Percentiles rank a stretch among this genome's conserved stretches.
phyloP scores from a whole-genome alignment of 23 red algal genomes.

The Gracilaria gracilis region DNA sequence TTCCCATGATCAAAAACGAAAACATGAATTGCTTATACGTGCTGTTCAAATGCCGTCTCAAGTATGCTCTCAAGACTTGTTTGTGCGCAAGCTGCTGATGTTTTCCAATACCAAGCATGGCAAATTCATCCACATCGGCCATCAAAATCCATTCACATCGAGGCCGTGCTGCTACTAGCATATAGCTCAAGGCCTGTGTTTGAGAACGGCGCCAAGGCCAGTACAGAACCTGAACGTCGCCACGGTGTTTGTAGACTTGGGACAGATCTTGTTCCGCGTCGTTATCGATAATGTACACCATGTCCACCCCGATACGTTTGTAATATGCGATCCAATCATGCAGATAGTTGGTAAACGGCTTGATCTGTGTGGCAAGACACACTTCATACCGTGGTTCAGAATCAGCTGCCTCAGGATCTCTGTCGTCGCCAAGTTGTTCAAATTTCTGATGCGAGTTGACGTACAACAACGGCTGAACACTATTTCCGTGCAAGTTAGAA shows the following conservation, averaged over 20 bases:
- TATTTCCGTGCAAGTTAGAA: neutral
- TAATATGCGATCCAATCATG: constrained; percentile 26
- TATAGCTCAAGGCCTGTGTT: constrained; percentile 9
- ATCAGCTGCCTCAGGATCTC: neutral
- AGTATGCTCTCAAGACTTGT: neutral
- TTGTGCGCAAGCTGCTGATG: constrained; percentile 3
- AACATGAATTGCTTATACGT: constrained; percentile 41
- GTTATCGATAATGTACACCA: constrained; percentile 36
- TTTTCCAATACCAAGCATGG: constrained; percentile 37
- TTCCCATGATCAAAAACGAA: constrained; percentile 36
- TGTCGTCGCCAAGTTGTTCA: constrained; percentile 3
- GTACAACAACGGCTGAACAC: neutral
- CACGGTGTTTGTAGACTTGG: neutral
- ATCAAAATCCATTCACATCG: constrained; percentile 21
- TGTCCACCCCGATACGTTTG: constrained; percentile 32
- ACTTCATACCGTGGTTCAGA: constrained; percentile 25
- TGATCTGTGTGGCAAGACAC: constrained; percentile 27
- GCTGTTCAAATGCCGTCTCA: constrained; percentile 12
- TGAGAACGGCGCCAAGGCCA: constrained; percentile 48
- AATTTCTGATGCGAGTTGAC: constrained; percentile 16
- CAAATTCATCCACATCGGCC: constrained; percentile 44
- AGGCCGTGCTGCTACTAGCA: neutral
- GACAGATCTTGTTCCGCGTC: constrained; percentile 34
- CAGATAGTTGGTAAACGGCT: constrained; percentile 29
- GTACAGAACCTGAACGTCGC: constrained; percentile 34